Percentiles rank a stretch among this genome's conserved stretches.
These are phyloP conservation scores for Lipomyces starkeyi DNA, from an alignment of 805 yeast species.

Conservation along the genomic window DNA sequence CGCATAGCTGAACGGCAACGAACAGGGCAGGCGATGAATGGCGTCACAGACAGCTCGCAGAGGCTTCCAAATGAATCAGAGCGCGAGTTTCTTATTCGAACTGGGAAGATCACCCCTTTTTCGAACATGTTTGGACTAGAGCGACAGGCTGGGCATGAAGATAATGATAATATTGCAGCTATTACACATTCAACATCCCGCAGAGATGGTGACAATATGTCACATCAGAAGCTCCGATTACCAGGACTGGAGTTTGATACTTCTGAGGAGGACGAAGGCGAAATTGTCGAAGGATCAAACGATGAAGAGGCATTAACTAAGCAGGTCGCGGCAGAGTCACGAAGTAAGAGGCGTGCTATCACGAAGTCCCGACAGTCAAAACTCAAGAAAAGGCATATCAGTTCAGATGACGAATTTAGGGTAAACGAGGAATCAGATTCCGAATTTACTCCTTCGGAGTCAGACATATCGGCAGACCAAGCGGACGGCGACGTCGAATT, in stretches of 20 bases:
- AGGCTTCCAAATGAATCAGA: slow-evolving; percentile 75
- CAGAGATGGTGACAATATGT: slow-evolving; percentile 16
- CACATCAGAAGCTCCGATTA: slow-evolving; percentile 32
- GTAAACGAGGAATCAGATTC: slow-evolving; percentile 24
- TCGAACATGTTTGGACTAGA: slow-evolving; percentile 70
- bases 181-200: slow-evolving; percentile 14
- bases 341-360: slow-evolving; percentile 17
- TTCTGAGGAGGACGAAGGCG: slow-evolving; percentile 40
- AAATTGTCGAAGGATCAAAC: slow-evolving; percentile 42
- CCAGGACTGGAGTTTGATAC: slow-evolving; percentile 38
- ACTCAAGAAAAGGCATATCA: slow-evolving; percentile 11
- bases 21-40: slow-evolving; percentile 27
- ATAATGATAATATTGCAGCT: neutral
- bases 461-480: slow-evolving; percentile 24
- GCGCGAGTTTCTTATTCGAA: slow-evolving; percentile 79
- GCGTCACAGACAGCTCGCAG: slow-evolving; percentile 36
- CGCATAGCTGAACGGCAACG: slow-evolving; percentile 50
- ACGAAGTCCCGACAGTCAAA: slow-evolving; percentile 3
- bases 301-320: slow-evolving; percentile 28
- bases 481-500: slow-evolving; percentile 41
- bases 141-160: slow-evolving; percentile 47
- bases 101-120: slow-evolving; percentile 94
- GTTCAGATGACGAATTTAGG: slow-evolving; percentile 18
- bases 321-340: slow-evolving; percentile 8
- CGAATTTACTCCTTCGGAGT: slow-evolving; percentile 26